phyloP scores from a whole-genome alignment of 495 filamentous ascomycete genomes.

The Neurospora sp. region DNA sequence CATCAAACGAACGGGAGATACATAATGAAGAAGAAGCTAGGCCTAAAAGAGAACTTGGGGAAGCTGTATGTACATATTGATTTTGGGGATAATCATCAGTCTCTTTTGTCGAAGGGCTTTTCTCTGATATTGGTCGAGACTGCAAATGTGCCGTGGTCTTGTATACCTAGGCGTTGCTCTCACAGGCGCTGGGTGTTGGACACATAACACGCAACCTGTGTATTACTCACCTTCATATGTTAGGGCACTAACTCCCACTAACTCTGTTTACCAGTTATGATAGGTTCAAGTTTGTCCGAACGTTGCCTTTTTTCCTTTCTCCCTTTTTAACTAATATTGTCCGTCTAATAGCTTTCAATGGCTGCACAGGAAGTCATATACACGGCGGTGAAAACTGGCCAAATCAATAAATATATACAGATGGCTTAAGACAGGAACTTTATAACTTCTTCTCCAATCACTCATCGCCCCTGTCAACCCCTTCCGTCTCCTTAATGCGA shows the following conservation, averaged over 20 bases:
- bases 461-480: slow-evolving; percentile 9
- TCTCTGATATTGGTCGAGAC: neutral
- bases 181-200: neutral
- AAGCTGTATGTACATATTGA: neutral
- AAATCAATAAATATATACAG: neutral
- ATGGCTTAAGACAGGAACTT: neutral
- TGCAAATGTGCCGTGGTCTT: neutral
- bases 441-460: neutral
- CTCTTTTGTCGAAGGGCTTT: neutral
- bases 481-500: slow-evolving; percentile 52
- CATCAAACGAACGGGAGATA: neutral
- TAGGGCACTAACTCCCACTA: neutral
- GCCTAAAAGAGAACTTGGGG: neutral
- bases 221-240: neutral
- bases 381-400: neutral
- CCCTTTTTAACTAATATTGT: neutral
- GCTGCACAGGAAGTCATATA: neutral
- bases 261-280: neutral
- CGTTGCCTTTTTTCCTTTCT: neutral
- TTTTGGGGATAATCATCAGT: neutral
- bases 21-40: neutral
- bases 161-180: neutral
- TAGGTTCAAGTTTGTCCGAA: neutral
- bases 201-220: neutral
- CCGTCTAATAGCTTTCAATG: neutral